Conservation (phyloP, 139 green algal species). For the Auxenochlorella pyrenoidosa region DNA sequence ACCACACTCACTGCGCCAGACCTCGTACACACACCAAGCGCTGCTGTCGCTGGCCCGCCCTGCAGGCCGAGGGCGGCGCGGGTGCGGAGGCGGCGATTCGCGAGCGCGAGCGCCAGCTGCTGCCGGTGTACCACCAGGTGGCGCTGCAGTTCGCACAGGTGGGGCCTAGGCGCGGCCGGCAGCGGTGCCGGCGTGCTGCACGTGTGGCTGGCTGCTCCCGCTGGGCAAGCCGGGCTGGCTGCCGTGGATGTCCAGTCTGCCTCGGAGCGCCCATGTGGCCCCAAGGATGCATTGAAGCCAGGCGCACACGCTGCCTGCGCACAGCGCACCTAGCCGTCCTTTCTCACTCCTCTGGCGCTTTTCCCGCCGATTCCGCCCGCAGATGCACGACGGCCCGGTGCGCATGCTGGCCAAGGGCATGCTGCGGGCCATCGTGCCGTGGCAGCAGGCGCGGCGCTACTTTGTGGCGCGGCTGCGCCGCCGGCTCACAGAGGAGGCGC, state of each 20-base stretch:
- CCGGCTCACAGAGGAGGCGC: constrained; percentile 74
- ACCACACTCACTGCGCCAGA: background rate
- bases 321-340: background rate
- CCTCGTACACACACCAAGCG: background rate
- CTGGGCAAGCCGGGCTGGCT: no score
- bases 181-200: no score
- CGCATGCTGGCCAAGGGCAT: constrained; percentile 96
- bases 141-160: constrained; percentile 91
- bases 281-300: background rate
- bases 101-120: constrained; percentile 76
- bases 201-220: background rate
- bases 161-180: no score
- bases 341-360: no score
- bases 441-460: constrained; percentile 83
- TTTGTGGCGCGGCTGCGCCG: constrained; percentile 85
- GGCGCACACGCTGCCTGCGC: background rate
- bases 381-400: constrained; percentile 95
- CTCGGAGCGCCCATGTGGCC: background rate
- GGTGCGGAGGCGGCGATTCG: constrained; percentile 56
- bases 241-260: no score
- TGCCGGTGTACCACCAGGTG: constrained; percentile 90
- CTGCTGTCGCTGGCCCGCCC: background rate
- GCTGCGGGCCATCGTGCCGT: constrained; percentile 88
- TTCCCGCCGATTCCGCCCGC: background rate
- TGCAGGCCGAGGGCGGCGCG: constrained; percentile 31